Evolutionary conservation across 495 filamentous ascomycete genomes (phyloP).

Genomic region (Amniculicola lignicola): DNA sequence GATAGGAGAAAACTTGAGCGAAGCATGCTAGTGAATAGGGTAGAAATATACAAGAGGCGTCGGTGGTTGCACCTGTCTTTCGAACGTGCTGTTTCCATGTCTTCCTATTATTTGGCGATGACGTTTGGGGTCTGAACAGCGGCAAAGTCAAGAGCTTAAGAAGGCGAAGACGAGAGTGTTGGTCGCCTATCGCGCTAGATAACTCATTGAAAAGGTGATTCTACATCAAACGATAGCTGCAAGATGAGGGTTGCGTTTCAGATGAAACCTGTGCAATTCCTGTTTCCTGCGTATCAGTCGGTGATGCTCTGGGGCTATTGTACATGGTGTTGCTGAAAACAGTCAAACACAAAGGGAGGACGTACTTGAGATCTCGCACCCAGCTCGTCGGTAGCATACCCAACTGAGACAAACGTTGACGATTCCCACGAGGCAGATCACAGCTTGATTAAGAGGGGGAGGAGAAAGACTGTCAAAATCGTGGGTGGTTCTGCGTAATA

Average conservation of each 20-base stretch:
- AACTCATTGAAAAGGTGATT: neutral
- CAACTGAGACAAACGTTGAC: neutral
- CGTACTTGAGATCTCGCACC: neutral
- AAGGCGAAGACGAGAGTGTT: neutral
- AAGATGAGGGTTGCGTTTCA: neutral
- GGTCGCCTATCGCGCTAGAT: neutral
- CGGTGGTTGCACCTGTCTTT: too few relatives aligned
- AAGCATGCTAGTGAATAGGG: too few relatives aligned
- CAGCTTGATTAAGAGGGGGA: neutral
- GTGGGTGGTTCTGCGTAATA: neutral
- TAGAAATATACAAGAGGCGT: too few relatives aligned
- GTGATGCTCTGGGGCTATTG: neutral
- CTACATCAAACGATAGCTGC: constrained; percentile 10
- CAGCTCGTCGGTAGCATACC: constrained; percentile 12
- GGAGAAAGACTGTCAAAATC: neutral
- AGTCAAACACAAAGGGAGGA: constrained; percentile 23
- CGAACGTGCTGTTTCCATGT: too few relatives aligned
- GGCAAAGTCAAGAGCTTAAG: neutral
- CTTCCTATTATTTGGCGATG: too few relatives aligned
- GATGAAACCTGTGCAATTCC: neutral
- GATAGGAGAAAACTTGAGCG: too few relatives aligned
- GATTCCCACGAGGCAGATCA: constrained; percentile 12
- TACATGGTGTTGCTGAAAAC: constrained; percentile 21
- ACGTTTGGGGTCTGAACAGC: too few relatives aligned
- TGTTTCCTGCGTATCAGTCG: neutral